Evolutionary conservation across 2,329 filamentous ascomycete species (phyloP).

Genomic region (Xylariaceae sp.): DNA sequence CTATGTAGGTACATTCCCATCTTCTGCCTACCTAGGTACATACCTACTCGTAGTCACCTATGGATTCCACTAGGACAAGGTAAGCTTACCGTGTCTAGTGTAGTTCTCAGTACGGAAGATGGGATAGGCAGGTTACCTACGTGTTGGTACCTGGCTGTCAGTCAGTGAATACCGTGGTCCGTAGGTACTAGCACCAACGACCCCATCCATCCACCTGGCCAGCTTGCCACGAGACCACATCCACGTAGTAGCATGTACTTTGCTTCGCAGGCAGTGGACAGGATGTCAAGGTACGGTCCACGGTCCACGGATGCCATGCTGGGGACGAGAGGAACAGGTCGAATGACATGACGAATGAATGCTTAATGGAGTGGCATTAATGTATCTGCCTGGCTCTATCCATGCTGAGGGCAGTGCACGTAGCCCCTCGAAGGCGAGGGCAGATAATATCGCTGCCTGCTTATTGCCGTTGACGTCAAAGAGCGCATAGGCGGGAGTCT

Average conservation of each 20-base stretch:
- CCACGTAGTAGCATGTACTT: slow-evolving; percentile 2
- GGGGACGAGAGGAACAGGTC: background rate
- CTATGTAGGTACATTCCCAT: background rate
- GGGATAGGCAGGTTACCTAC: background rate
- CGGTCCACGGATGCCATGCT: no score
- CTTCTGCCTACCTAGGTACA: background rate
- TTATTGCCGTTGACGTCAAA: background rate
- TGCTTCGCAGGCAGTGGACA: background rate
- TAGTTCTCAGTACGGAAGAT: background rate
- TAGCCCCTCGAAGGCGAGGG: background rate
- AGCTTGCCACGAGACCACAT: slow-evolving; percentile 3
- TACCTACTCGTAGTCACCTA: background rate
- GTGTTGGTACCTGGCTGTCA: background rate
- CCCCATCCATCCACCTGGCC: background rate
- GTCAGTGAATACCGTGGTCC: background rate
- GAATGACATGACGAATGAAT: background rate
- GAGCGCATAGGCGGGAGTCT: background rate
- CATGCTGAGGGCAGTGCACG: background rate
- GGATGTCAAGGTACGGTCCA: background rate
- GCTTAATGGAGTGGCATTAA: no score
- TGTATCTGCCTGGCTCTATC: no score
- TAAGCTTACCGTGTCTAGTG: background rate
- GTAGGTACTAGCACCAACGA: background rate
- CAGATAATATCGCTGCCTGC: background rate
- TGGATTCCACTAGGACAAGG: background rate